phyloP scores from a whole-genome alignment of 768 basidiomycete species.

The Calocera cornea region DNA sequence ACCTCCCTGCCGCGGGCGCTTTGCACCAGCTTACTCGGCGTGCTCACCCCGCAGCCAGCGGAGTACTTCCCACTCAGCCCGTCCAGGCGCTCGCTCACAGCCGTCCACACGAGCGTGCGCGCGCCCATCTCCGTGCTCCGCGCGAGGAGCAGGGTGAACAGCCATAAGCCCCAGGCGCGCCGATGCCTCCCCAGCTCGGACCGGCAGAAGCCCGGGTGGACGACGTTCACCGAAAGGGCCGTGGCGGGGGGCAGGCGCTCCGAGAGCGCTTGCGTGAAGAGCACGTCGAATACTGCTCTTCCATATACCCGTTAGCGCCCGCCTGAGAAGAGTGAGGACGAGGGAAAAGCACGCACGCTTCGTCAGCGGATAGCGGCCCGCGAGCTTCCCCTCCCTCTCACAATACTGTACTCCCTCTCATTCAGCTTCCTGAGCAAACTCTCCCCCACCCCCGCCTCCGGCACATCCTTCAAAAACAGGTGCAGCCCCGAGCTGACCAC shows the following conservation, averaged over 20 bases:
- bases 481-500: constrained; percentile 35
- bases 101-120: constrained; percentile 2
- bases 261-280: constrained; percentile 8
- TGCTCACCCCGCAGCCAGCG: not conserved
- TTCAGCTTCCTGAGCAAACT: constrained; percentile 19
- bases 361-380: not conserved
- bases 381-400: not conserved
- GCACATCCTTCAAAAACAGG: constrained; percentile 16
- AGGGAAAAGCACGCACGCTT: not conserved
- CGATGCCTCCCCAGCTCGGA: constrained; percentile 4
- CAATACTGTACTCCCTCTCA: constrained; percentile 9
- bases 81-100: not conserved
- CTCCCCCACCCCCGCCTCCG: constrained; percentile 21
- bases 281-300: constrained; percentile 8
- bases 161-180: not conserved
- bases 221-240: not conserved
- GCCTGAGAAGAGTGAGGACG: not conserved
- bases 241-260: not conserved
- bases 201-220: constrained; percentile 10
- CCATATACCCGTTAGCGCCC: no score
- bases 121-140: constrained; percentile 8
- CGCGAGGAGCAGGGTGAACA: not conserved
- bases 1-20: not conserved
- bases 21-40: constrained; percentile 1
- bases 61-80: not conserved